Conservation (phyloP, 345 rosid species). For the Moricandia moricandioides region DNA sequence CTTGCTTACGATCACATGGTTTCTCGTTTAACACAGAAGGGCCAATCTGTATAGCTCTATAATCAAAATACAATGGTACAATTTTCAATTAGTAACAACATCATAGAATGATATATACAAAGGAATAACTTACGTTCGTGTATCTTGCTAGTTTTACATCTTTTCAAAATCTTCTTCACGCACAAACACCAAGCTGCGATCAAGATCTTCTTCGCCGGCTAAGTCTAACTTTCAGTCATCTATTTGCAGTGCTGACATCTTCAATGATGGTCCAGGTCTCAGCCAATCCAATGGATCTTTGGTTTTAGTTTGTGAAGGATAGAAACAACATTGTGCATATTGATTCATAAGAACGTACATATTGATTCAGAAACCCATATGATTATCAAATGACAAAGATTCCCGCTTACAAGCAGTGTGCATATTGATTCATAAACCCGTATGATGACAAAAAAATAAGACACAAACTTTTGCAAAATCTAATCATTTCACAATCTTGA, state of each 20-base stretch:
- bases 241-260: not conserved
- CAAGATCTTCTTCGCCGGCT: not conserved
- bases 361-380: no score
- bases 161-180: not conserved
- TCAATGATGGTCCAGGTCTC: not conserved
- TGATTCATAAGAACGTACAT: no score
- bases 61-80: no score
- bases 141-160: not conserved
- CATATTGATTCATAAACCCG: no score
- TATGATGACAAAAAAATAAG: no score
- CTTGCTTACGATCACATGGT: not conserved
- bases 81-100: no score
- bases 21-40: not conserved
- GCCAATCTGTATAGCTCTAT: not conserved
- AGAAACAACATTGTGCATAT: no score
- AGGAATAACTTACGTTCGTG: not conserved
- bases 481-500: no score
- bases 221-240: not conserved
- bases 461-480: no score
- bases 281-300: not conserved
- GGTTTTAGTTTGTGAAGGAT: not conserved
- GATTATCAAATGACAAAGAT: no score
- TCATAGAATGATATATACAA: not conserved
- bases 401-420: no score
- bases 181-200: not conserved